These are phyloP conservation scores for Sarocladium oryzae DNA, from an alignment of 2,329 filamentous ascomycete species.

Conservation along the genomic window DNA sequence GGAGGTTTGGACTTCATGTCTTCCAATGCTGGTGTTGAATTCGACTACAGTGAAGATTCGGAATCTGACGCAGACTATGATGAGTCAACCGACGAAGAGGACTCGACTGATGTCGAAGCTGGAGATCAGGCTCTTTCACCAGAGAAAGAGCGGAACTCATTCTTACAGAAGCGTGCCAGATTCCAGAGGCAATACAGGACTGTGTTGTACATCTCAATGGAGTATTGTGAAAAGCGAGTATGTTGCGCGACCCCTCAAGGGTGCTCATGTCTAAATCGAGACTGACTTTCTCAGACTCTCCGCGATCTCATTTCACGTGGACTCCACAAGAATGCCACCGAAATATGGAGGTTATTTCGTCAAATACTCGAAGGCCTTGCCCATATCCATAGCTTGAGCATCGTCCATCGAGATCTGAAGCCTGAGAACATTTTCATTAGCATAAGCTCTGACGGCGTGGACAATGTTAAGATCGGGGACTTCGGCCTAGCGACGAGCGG, in stretches of 20 bases:
- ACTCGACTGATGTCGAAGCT: constrained; percentile 29
- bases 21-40: constrained; percentile 73
- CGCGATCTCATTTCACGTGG: constrained; percentile 78
- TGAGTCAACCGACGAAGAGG: constrained; percentile 39
- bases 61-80: constrained; percentile 38
- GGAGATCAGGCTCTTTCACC: constrained; percentile 22
- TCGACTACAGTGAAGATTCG: constrained; percentile 53
- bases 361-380: constrained; percentile 85
- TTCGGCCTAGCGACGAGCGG: constrained; percentile 91
- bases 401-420: constrained; percentile 94
- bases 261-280: not conserved
- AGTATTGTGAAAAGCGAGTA: constrained; percentile 88
- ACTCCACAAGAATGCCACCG: constrained; percentile 65
- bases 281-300: constrained; percentile 50
- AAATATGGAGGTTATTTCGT: constrained; percentile 84
- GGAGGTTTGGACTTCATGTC: constrained; percentile 90
- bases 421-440: constrained; percentile 94
- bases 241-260: constrained; percentile 21
- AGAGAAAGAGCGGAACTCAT: constrained; percentile 22
- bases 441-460: constrained; percentile 60
- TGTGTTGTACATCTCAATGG: constrained; percentile 96
- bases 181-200: constrained; percentile 54
- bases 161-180: constrained; percentile 25
- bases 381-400: constrained; percentile 84
- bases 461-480: constrained; percentile 92